A percentile compares a stretch with the other conserved stretches of the same genome.
These are phyloP conservation scores for Saxophila tyrrhenica DNA, from an alignment of 495 filamentous ascomycete species.

Conservation along the genomic window DNA sequence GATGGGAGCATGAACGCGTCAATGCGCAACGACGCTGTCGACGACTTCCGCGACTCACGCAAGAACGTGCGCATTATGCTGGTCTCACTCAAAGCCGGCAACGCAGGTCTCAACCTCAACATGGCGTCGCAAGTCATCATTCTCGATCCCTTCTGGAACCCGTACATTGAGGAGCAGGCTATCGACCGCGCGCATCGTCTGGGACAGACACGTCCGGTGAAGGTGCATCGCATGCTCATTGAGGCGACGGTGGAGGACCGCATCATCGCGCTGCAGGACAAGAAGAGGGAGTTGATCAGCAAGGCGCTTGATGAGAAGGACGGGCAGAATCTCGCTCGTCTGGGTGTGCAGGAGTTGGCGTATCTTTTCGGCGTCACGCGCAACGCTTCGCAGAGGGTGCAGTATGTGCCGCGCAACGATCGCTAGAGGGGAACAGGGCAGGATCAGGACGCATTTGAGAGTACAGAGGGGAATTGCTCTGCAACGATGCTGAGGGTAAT, in stretches of 20 bases:
- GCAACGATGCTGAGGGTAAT: too few species aligned
- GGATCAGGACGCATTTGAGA: neutral
- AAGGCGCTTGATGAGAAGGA: slow-evolving; percentile 74
- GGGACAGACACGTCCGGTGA: slow-evolving; percentile 63
- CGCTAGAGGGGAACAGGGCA: neutral
- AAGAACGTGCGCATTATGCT: slow-evolving; percentile 63
- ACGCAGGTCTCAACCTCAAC: slow-evolving; percentile 80
- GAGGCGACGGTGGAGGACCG: slow-evolving; percentile 79
- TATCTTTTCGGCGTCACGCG: slow-evolving; percentile 49
- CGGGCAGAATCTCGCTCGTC: slow-evolving; percentile 47
- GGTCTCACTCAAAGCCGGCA: slow-evolving; percentile 82
- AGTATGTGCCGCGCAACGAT: neutral
- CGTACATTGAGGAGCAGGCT: slow-evolving; percentile 87
- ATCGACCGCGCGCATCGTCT: slow-evolving; percentile 90
- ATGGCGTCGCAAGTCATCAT: slow-evolving; percentile 84
- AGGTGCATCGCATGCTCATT: slow-evolving; percentile 71
- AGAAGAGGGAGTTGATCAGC: slow-evolving; percentile 68
- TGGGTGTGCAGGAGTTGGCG: slow-evolving; percentile 53
- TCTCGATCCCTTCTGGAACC: slow-evolving; percentile 89
- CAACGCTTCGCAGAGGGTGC: slow-evolving; percentile 3
- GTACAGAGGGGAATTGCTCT: too few species aligned
- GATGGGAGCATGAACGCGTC: slow-evolving; percentile 70
- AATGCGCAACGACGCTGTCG: slow-evolving; percentile 59
- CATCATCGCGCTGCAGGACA: slow-evolving; percentile 73
- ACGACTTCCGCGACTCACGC: slow-evolving; percentile 54